Evolutionary conservation across 768 basidiomycete species (phyloP), one percentile per base, ranked within the genome.

Genomic region (Lactifluus piperatus): DNA sequence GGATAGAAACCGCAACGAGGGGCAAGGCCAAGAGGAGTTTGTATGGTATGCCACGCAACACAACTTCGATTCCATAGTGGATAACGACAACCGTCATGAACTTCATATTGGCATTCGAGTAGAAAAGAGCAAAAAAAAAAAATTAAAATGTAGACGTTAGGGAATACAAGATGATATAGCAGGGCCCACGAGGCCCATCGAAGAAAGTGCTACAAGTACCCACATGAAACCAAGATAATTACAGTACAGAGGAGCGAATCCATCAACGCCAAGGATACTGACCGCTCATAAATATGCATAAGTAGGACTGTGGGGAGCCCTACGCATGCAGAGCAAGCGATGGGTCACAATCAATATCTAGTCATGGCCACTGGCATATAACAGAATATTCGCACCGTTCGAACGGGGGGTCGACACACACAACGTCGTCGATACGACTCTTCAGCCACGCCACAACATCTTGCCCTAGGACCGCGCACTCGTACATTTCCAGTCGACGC

Each of bases 371-470:
- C n/a, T 63, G 58, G 55, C 54, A 63, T 39, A 61, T 53, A 61
- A 61, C 48, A 60, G 64, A 61, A 62, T 41, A 54, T 51, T 51
- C 70, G 63, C 61, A 77, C 70, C 75, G 68, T 57, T 74, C 83
- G 67, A 75, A 79, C 47, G 77, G 67, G 20, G 82, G 78, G 60
- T 88, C 86, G 10, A 79, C 78, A 64, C 82, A 85, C 27, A 78
- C 72, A 1, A 88, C 84, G 30, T 81, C 80, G 16, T 79, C 79
- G 47, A 89, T 77, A 57, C 86, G 72, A 54, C 71, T 75, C 68
- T 77, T 78, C 65, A 90, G 65, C 87, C 86, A 89, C 66, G 75
- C 74, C 63, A 86, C 71, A 48, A 90, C 84, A 67, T 90, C 87
- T 69, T 79, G 76, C 1, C 85, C 86, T 13, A 88, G 70, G 58